Evolutionary conservation across 2,329 filamentous ascomycete species (phyloP), one percentile per base, ranked within the genome.

Genomic region (Arthrobotrys musiformis): DNA sequence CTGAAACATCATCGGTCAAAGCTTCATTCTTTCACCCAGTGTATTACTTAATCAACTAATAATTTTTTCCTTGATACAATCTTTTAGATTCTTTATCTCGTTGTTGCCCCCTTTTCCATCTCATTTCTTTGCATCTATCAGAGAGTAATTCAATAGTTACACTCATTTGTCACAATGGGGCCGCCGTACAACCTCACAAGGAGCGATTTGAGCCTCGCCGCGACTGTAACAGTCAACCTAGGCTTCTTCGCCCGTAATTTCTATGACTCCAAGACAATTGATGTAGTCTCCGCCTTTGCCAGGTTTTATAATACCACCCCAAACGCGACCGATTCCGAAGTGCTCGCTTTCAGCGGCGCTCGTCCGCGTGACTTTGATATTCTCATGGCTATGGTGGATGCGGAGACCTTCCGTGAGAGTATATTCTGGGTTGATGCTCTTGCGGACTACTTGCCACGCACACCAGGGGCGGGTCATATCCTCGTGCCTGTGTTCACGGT

Each of bases 191-290:
- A 64, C 35, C 73, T 77, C 17, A 77, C 66, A 0, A 26, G 22
- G 7, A 26, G 11, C 5, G 66, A 77, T 17, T 33, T 77, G 2
- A 30, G 70, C 13, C 19, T 67, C 33, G 73, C 66, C 15, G 73
- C 73, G 2, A 44, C 73, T 0, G 52, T 77, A 9, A 70, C 66
- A n/a, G 56, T 77, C 35, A 77, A 77, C 28, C 28, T 77, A 13
- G 66, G 66, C n/a, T 77, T 77, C 22, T 42, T 77, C 5, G 73
- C 73, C 5, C 50, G 66, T 66, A 77, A 77, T 5, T 70, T 77
- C 24, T 54, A 66, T 15, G 35, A 64, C 35, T 37, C 26, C 24
- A 66, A 40, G 3, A 77, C 73, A 22, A 24, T 77, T 4, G 73
- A 77, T 22, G 73, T 70, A 3, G 44, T 77, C 30, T 60, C 58